Conservation (phyloP, 2,329 filamentous ascomycete species). For the Paracoccidioides lutzii region DNA sequence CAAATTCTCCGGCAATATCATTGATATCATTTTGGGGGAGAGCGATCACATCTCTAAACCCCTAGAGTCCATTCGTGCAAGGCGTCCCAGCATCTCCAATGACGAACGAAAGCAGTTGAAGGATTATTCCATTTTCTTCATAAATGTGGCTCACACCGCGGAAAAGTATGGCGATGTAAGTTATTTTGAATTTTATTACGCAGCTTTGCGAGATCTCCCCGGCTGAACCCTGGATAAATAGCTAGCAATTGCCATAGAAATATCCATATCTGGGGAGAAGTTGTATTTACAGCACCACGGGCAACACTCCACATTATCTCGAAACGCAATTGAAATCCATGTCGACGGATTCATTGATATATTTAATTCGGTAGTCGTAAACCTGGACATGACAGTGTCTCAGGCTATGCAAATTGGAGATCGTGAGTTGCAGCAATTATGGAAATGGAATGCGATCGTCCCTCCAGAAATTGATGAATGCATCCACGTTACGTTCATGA, state of each 20-base stretch:
- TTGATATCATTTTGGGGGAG: slow-evolving; percentile 4
- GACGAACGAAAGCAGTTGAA: neutral
- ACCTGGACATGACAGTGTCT: slow-evolving; percentile 6
- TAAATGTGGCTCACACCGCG: neutral
- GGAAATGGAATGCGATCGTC: slow-evolving; percentile 14
- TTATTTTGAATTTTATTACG: neutral
- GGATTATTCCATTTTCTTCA: neutral
- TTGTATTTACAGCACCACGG: neutral
- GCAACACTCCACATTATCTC: neutral
- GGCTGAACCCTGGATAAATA: neutral
- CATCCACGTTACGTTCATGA: slow-evolving; percentile 11
- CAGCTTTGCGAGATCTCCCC: neutral
- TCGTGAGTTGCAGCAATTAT: slow-evolving; percentile 13
- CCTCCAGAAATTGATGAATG: slow-evolving; percentile 12
- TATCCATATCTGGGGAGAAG: neutral
- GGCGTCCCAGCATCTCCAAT: neutral
- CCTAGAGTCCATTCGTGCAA: slow-evolving; percentile 1
- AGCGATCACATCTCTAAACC: slow-evolving; percentile 1
- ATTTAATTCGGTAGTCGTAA: slow-evolving; percentile 5
- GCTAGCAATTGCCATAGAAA: neutral
- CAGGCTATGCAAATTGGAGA: slow-evolving; percentile 4
- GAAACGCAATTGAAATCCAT: neutral
- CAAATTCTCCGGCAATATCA: neutral
- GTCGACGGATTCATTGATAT: slow-evolving; percentile 8
- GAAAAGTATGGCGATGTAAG: neutral